Evolutionary conservation across 2,329 filamentous ascomycete genomes (phyloP).

Genomic region (Colletotrichum shisoi): DNA sequence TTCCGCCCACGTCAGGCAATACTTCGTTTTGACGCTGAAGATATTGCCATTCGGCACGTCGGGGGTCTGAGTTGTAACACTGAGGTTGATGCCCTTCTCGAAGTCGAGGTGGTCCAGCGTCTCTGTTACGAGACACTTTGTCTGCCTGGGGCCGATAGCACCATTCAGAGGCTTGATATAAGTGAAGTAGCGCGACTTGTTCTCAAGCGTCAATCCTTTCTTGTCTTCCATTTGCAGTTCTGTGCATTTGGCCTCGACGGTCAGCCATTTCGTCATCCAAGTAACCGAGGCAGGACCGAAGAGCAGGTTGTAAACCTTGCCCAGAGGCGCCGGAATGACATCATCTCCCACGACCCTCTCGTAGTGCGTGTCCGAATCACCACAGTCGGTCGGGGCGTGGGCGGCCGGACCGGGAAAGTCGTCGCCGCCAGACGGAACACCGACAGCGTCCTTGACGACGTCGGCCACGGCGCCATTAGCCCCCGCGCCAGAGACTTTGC

Average conservation of each 20-base stretch:
- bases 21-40: slow-evolving; percentile 91
- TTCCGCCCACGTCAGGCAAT: slow-evolving; percentile 91
- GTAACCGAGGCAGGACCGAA: slow-evolving; percentile 81
- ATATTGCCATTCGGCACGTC: slow-evolving; percentile 95
- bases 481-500: slow-evolving; percentile 74
- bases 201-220: slow-evolving; percentile 77
- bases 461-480: slow-evolving; percentile 58
- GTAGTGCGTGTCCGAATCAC: slow-evolving; percentile 79
- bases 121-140: slow-evolving; percentile 90
- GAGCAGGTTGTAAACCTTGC: slow-evolving; percentile 87
- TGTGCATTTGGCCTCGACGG: slow-evolving; percentile 84
- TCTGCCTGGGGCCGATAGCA: slow-evolving; percentile 89
- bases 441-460: slow-evolving; percentile 59
- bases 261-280: slow-evolving; percentile 88
- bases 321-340: slow-evolving; percentile 82
- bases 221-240: slow-evolving; percentile 91
- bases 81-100: slow-evolving; percentile 85
- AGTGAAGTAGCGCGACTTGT: slow-evolving; percentile 75
- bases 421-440: slow-evolving; percentile 52
- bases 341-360: slow-evolving; percentile 88
- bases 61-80: slow-evolving; percentile 84
- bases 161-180: slow-evolving; percentile 92
- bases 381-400: slow-evolving; percentile 86
- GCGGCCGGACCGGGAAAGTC: slow-evolving; percentile 87
- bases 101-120: slow-evolving; percentile 84